These are phyloP conservation scores for Chalciporus sp. DNA, from an alignment of 1,284 basidiomycete species.

Conservation along the genomic window DNA sequence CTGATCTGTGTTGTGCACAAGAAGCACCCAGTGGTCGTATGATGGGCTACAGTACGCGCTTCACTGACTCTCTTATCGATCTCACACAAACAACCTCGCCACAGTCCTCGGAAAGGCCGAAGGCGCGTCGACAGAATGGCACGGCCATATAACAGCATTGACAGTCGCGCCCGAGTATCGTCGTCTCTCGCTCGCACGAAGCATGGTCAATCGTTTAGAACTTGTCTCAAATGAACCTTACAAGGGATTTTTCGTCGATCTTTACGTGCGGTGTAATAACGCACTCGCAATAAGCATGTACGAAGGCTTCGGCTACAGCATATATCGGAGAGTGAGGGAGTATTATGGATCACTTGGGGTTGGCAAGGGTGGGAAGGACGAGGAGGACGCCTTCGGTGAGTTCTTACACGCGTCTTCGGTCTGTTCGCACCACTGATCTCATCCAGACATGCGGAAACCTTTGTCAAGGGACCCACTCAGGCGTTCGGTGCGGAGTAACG, in stretches of 20 bases:
- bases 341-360: slow-evolving; percentile 82
- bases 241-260: slow-evolving; percentile 85
- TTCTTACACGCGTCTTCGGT: slow-evolving; percentile 20
- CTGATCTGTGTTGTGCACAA: slow-evolving; percentile 83
- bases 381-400: slow-evolving; percentile 91
- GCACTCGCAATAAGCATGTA: slow-evolving; percentile 81
- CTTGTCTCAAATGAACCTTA: slow-evolving; percentile 77
- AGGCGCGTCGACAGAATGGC: slow-evolving; percentile 72
- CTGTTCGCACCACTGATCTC: slow-evolving; percentile 8
- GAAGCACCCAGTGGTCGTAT: slow-evolving; percentile 76
- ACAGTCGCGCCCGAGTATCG: slow-evolving; percentile 92
- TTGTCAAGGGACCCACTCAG: slow-evolving; percentile 64
- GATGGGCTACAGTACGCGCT: slow-evolving; percentile 81
- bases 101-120: slow-evolving; percentile 88
- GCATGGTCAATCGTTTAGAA: slow-evolving; percentile 84
- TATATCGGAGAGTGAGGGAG: slow-evolving; percentile 81
- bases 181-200: slow-evolving; percentile 77
- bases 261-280: slow-evolving; percentile 88
- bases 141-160: slow-evolving; percentile 89
- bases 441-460: slow-evolving; percentile 86
- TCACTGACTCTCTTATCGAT: slow-evolving; percentile 6
- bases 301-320: slow-evolving; percentile 84
- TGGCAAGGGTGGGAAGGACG: slow-evolving; percentile 70
- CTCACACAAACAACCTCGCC: slow-evolving; percentile 7
- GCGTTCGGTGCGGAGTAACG: slow-evolving; percentile 69